Base-by-base conservation (phyloP, 1,139 yeast species). In the Pichia sp. region DNA sequence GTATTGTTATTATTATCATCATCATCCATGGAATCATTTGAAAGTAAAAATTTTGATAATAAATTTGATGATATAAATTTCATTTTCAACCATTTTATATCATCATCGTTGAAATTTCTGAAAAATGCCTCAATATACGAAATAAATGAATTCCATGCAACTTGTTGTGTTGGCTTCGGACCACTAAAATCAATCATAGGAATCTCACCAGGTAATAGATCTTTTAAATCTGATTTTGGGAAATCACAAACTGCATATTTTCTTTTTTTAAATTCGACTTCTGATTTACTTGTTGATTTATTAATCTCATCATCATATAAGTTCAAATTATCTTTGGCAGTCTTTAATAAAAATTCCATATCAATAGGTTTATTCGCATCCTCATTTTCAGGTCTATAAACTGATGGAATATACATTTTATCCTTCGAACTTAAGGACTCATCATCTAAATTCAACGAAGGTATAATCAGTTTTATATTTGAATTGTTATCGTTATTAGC, bases 191-290 rank as follows among this genome's bases (percentile, higher is more conserved):
- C 98, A 48, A 76, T 78, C 64, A 86, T 81, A 8, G 98, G 98
- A 31, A 89, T 83, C 37, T 73, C 78, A 3, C 98, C 99, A 0
- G 98, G 96, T 39, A 94, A 72, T 54, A 85, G 66, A 48, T 82
- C 85, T 56, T 79, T 74, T 42, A 94, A 70, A 61, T 90, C 96
- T 42, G 74, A 74, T 32, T 81, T 79, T 0, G 99, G 99, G 63
- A 83, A 92, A 25, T 92, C 81, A 0, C 95, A 87, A 11, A 94
- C 98, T 1, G 88, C 97, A 59, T 83, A 88, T 63, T 84, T 85
- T 56, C 74, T 76, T 62, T 86, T 86, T 50, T 86, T 66, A 58
- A 77, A 87, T 44, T 86, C 95, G 8, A 50, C 49, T 36, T 58
- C 59, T 26, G 45, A 48, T n/a, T 44, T 42, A 1, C 53, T 43